phyloP scores from a whole-genome alignment of 139 green algal genomes.

The Coelastrella sp. region DNA sequence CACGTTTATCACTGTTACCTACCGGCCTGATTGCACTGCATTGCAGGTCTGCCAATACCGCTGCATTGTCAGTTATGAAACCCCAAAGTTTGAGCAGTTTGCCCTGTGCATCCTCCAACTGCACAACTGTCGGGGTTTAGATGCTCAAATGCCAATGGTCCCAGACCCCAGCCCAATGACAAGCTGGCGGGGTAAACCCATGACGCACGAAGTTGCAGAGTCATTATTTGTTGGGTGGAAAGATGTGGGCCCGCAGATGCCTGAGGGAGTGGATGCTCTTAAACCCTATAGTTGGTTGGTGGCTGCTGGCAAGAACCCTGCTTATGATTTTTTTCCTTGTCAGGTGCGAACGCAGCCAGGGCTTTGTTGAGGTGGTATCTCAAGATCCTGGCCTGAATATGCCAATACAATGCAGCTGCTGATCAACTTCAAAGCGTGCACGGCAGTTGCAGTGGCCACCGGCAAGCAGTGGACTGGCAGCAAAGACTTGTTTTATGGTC shows the following conservation, averaged over 20 bases:
- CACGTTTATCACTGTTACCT: too few relatives aligned
- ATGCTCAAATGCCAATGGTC: conserved; percentile 19
- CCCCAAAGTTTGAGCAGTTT: conserved; percentile 86
- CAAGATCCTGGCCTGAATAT: not conserved
- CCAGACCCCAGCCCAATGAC: conserved; percentile 85
- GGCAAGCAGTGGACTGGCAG: too few relatives aligned
- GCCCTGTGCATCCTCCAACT: conserved; percentile 85
- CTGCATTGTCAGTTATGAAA: conserved; percentile 96
- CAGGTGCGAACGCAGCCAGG: conserved; percentile 56
- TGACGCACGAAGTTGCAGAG: conserved; percentile 90
- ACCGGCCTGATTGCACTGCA: too few relatives aligned
- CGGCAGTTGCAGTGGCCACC: too few relatives aligned
- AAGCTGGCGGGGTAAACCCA: conserved; percentile 77
- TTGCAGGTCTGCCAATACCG: conserved; percentile 70
- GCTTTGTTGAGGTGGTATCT: not conserved
- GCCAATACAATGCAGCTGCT: too few relatives aligned
- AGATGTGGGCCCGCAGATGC: conserved; percentile 17
- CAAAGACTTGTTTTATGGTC: too few relatives aligned
- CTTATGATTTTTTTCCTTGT: conserved; percentile 95
- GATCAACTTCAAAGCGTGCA: too few relatives aligned
- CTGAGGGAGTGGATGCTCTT: not conserved
- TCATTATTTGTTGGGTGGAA: conserved; percentile 65
- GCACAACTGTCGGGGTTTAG: conserved; percentile 8
- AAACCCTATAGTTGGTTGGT: conserved; percentile 73
- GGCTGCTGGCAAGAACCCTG: conserved; percentile 69